Conservation (phyloP, 257 asterid species). For the Plectranthus barbatus region DNA sequence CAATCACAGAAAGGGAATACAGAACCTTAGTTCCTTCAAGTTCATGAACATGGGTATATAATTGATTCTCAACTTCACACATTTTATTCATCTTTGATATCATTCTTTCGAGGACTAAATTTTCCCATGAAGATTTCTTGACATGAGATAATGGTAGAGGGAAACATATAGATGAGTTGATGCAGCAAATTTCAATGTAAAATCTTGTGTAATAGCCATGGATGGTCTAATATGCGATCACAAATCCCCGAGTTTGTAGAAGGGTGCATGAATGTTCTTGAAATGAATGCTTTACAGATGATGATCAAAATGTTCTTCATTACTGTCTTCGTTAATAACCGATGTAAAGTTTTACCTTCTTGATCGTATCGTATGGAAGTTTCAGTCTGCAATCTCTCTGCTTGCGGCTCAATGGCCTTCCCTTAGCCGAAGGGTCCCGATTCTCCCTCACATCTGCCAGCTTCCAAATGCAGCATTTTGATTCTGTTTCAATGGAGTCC, state of each 20-base stretch:
- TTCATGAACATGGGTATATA: slow-evolving; percentile 13
- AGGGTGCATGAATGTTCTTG: too few species aligned
- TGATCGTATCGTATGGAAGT: slow-evolving; percentile 40
- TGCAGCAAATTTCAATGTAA: background rate
- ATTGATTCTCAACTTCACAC: background rate
- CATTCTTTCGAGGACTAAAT: background rate
- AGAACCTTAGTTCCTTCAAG: slow-evolving; percentile 50
- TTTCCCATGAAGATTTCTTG: background rate
- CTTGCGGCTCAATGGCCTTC: slow-evolving; percentile 77
- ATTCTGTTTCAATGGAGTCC: slow-evolving; percentile 55
- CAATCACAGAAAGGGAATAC: slow-evolving; percentile 72
- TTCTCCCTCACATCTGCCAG: slow-evolving; percentile 89
- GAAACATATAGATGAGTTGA: background rate
- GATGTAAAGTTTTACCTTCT: slow-evolving; percentile 43
- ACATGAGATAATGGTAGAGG: background rate
- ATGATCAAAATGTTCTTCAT: background rate
- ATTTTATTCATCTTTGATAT: background rate
- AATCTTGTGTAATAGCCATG: background rate
- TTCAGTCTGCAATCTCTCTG: slow-evolving; percentile 57
- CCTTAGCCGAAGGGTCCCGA: slow-evolving; percentile 72
- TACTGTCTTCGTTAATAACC: slow-evolving; percentile 16
- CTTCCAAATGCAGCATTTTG: slow-evolving; percentile 65
- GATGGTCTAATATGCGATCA: too few species aligned
- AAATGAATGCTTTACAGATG: too few species aligned
- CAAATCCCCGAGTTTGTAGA: too few species aligned